phyloP scores from a whole-genome alignment of 2,329 filamentous ascomycete genomes.

The Venturia aucupariae region DNA sequence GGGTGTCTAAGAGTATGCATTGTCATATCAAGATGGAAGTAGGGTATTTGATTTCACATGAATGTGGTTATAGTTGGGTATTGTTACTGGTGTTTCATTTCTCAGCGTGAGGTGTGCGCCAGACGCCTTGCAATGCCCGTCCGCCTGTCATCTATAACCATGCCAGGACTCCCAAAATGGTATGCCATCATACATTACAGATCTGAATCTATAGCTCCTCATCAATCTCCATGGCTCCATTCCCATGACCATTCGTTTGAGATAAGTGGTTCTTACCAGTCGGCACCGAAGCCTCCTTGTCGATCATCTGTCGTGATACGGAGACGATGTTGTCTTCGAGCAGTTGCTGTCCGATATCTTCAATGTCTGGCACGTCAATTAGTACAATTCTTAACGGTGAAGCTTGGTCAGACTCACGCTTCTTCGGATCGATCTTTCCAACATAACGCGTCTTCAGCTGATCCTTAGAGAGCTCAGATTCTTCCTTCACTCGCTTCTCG shows the following conservation, averaged over 20 bases:
- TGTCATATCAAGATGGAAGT: neutral
- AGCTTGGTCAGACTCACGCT: constrained; percentile 48
- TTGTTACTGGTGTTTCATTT: neutral
- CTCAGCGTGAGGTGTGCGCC: neutral
- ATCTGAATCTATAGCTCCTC: constrained; percentile 30
- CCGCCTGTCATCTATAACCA: neutral
- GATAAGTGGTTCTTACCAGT: constrained; percentile 41
- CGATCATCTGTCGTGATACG: constrained; percentile 98
- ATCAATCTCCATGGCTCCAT: constrained; percentile 63
- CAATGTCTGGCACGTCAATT: constrained; percentile 53
- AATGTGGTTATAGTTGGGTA: neutral
- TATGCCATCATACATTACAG: neutral
- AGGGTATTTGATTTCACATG: neutral
- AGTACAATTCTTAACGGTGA: constrained; percentile 16
- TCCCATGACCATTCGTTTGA: constrained; percentile 40
- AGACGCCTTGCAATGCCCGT: constrained; percentile 1
- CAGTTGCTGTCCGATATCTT: constrained; percentile 89
- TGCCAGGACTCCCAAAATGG: constrained; percentile 1
- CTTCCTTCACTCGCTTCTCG: constrained; percentile 97
- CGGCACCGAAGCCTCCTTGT: constrained; percentile 95
- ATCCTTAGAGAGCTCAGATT: constrained; percentile 93
- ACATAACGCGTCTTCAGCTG: constrained; percentile 98
- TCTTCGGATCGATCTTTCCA: constrained; percentile 98
- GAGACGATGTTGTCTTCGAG: constrained; percentile 99
- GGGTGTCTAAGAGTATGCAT: neutral